Conservation (phyloP, 2,329 filamentous ascomycete species). For the Dactylellina cionopaga region DNA sequence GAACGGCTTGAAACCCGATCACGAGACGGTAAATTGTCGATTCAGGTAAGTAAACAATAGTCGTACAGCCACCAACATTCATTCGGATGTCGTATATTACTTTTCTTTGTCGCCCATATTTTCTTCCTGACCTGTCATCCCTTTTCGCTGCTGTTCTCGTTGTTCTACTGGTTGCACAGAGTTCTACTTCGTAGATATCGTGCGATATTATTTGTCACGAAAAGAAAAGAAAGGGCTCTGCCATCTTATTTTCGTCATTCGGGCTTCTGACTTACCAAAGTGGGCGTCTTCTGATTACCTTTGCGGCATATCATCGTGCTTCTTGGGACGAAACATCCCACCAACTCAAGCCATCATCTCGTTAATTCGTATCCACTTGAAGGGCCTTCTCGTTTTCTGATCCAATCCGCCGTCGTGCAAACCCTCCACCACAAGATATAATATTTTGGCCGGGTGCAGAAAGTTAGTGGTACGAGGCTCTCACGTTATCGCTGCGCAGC, state of each 20-base stretch:
- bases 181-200: too few relatives aligned
- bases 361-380: constrained; percentile 30
- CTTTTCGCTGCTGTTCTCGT: constrained; percentile 25
- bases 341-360: constrained; percentile 41
- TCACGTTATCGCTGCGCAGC: constrained; percentile 52
- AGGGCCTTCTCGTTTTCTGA: constrained; percentile 19
- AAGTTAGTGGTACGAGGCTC: constrained; percentile 34
- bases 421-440: constrained; percentile 49
- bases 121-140: constrained; percentile 29
- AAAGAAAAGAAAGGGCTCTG: constrained; percentile 7
- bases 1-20: constrained; percentile 45
- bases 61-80: constrained; percentile 37
- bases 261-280: constrained; percentile 24
- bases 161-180: constrained; percentile 36
- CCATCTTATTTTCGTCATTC: constrained; percentile 36
- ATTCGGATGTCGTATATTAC: constrained; percentile 14
- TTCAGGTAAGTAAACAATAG: constrained; percentile 45
- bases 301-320: constrained; percentile 40
- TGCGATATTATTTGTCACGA: constrained; percentile 53
- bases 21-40: constrained; percentile 41
- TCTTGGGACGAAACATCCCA: constrained; percentile 51
- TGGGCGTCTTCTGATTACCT: constrained; percentile 46
- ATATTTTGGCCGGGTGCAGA: constrained; percentile 21
- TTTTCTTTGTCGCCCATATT: constrained; percentile 12
- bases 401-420: constrained; percentile 50